Evolutionary conservation across 2,329 filamentous ascomycete species (phyloP).

Genomic region (Macrophomina phaseolina): DNA sequence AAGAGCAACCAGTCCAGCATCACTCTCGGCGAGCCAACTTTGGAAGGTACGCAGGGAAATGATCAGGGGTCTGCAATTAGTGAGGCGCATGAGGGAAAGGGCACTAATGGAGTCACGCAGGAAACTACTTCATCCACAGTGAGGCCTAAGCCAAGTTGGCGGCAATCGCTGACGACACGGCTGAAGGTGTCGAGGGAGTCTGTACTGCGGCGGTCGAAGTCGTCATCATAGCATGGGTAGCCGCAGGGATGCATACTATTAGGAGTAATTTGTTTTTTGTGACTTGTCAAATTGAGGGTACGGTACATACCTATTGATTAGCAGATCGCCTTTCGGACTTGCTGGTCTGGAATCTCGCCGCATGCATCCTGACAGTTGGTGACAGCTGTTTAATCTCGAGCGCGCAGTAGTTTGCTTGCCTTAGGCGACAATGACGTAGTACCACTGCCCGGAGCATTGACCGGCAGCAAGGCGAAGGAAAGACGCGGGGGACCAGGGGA

Average conservation of each 20-base stretch:
- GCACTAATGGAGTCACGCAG: conserved; percentile 18
- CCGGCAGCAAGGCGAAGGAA: not conserved
- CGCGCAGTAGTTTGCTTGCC: not conserved
- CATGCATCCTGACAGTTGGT: not conserved
- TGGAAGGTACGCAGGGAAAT: conserved; percentile 8
- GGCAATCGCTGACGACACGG: conserved; percentile 11
- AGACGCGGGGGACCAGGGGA: not conserved
- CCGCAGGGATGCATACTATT: not conserved
- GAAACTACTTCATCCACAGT: conserved; percentile 2
- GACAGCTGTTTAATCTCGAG: not conserved
- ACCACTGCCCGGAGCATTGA: not conserved
- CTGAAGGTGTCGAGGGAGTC: conserved; percentile 14
- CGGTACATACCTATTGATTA: conserved; percentile 9
- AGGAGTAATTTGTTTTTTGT: not conserved
- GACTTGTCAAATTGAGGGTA: not conserved
- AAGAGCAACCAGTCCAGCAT: conserved; percentile 1
- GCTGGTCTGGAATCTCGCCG: too few species aligned
- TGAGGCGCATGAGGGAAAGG: not conserved
- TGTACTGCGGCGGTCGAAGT: conserved; percentile 11
- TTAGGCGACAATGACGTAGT: not conserved
- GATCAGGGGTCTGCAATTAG: not conserved
- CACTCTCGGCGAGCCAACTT: not conserved
- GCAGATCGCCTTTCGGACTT: not conserved
- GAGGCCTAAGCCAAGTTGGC: conserved; percentile 8
- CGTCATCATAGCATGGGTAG: not conserved